phyloP scores from a whole-genome alignment of 2,329 filamentous ascomycete genomes.

The Trichoderma aggressivum region DNA sequence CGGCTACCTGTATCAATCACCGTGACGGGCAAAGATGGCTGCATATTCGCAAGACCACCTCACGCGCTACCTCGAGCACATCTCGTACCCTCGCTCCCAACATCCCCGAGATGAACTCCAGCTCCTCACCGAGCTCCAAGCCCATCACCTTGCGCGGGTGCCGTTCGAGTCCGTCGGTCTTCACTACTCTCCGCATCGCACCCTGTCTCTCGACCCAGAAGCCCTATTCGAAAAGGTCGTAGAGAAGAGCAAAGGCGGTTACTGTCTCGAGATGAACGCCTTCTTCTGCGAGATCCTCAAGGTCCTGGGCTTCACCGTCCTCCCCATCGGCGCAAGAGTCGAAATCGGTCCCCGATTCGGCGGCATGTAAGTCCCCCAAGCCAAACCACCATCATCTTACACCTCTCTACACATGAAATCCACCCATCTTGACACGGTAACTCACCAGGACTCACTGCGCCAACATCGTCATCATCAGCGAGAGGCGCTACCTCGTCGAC shows the following conservation, averaged over 20 bases:
- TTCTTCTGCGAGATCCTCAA: constrained; percentile 47
- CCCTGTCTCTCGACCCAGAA: constrained; percentile 38
- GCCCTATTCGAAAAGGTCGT: constrained; percentile 46
- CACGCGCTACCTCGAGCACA: constrained; percentile 29
- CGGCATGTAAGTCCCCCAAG: not conserved
- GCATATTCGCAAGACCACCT: constrained; percentile 29
- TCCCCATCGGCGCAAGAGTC: constrained; percentile 48
- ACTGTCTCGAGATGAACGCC: constrained; percentile 50
- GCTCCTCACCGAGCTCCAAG: constrained; percentile 32
- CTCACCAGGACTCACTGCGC: constrained; percentile 54
- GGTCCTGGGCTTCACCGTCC: constrained; percentile 47
- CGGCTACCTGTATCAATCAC: no score
- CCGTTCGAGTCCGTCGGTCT: constrained; percentile 55
- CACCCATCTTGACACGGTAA: constrained; percentile 23
- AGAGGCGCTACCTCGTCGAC: constrained; percentile 50
- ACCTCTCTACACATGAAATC: not conserved
- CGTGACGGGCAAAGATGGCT: not conserved
- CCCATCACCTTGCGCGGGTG: constrained; percentile 45
- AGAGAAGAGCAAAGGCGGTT: constrained; percentile 44
- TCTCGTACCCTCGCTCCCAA: constrained; percentile 26
- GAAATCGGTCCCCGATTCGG: constrained; percentile 19
- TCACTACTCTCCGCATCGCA: constrained; percentile 44
- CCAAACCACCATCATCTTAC: not conserved
- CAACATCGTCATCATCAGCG: constrained; percentile 53
- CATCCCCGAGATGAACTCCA: constrained; percentile 27